Evolutionary conservation across 208 protist genomes (phyloP).

Genomic region (Endotrypanum monterogeii): DNA sequence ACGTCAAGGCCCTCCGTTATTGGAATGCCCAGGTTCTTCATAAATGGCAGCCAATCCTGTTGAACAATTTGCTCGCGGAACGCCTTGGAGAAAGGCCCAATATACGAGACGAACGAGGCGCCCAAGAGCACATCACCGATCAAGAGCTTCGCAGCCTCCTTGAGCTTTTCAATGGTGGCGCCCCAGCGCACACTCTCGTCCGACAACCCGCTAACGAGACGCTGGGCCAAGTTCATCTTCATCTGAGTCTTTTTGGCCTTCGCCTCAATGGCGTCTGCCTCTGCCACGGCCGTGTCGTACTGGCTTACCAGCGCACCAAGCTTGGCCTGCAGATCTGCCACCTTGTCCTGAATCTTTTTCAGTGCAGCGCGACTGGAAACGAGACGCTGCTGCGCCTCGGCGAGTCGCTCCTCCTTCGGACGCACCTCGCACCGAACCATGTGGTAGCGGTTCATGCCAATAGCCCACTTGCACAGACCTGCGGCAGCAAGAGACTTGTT

Average conservation of each 20-base stretch:
- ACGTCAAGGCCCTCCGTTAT: constrained; percentile 94
- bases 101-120: constrained; percentile 98
- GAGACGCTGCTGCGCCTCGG: constrained; percentile 92
- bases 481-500: constrained; percentile 96
- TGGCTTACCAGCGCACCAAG: constrained; percentile 91
- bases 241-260: constrained; percentile 94
- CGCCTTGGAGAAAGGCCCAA: constrained; percentile 97
- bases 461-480: constrained; percentile 96
- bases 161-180: constrained; percentile 92
- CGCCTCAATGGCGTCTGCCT: constrained; percentile 92
- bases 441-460: constrained; percentile 97
- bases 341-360: constrained; percentile 95
- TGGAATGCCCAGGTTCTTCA: constrained; percentile 92
- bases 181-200: constrained; percentile 98
- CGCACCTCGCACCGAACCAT: constrained; percentile 96
- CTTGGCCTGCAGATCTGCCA: constrained; percentile 95
- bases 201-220: constrained; percentile 95
- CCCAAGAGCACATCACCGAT: constrained; percentile 97
- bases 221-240: constrained; percentile 94
- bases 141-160: constrained; percentile 89
- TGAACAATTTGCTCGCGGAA: constrained; percentile 95
- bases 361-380: constrained; percentile 84
- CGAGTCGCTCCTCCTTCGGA: constrained; percentile 95
- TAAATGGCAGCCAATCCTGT: constrained; percentile 92
- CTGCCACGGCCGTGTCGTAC: constrained; percentile 95